Evolutionary conservation across 2,329 filamentous ascomycete genomes (phyloP).

Genomic region (Onygenales sp.): DNA sequence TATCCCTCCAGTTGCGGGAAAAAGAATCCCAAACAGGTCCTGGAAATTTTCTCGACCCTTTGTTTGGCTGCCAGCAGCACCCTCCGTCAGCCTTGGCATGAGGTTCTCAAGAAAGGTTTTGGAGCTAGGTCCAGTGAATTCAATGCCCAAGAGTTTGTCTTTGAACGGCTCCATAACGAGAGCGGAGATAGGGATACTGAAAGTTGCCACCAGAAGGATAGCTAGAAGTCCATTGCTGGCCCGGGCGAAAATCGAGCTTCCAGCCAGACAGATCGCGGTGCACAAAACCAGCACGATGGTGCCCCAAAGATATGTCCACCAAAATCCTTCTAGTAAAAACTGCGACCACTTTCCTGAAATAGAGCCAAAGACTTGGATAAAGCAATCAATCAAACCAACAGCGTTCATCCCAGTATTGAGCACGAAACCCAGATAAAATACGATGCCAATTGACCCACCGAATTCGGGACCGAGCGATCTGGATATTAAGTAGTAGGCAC

Average conservation of each 20-base stretch:
- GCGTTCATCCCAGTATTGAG: conserved; percentile 83
- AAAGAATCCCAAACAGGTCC: conserved; percentile 76
- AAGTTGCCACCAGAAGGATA: conserved; percentile 61
- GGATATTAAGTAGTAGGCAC: conserved; percentile 83
- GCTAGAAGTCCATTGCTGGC: conserved; percentile 68
- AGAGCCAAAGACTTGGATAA: conserved; percentile 63
- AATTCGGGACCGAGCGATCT: conserved; percentile 80
- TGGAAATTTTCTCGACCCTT: conserved; percentile 62
- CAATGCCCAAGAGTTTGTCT: conserved; percentile 51
- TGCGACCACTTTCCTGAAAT: conserved; percentile 47
- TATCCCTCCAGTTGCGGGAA: conserved; percentile 58
- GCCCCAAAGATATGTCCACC: conserved; percentile 67
- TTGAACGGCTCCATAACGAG: conserved; percentile 59
- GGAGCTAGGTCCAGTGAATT: conserved; percentile 68
- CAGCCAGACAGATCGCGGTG: conserved; percentile 66
- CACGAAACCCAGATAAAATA: conserved; percentile 85
- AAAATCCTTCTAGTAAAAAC: conserved; percentile 60
- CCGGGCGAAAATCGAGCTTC: conserved; percentile 69
- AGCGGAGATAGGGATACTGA: conserved; percentile 76
- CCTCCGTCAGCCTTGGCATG: conserved; percentile 54
- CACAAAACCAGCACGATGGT: conserved; percentile 63
- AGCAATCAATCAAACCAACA: conserved; percentile 74
- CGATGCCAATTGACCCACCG: conserved; percentile 75
- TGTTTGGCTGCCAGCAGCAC: conserved; percentile 53
- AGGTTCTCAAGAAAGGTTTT: conserved; percentile 66